Percentiles rank a stretch among this genome's conserved stretches.
Conservation (phyloP, 1,284 basidiomycete species). For the Cryptococcus sp. region DNA sequence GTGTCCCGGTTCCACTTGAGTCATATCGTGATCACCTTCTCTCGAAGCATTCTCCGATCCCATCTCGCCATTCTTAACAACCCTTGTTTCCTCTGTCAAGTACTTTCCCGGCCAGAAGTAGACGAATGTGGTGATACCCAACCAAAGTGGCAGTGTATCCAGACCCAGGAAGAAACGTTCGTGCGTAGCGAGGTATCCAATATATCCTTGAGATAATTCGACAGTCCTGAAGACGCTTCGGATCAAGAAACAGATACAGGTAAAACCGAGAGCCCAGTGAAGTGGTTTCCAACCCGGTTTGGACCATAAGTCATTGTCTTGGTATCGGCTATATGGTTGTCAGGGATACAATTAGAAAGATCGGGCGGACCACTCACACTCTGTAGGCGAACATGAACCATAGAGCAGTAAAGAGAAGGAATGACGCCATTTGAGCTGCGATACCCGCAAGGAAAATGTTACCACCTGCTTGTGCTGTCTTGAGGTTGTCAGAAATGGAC, state of each 20-base stretch:
- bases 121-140: slow-evolving; percentile 53
- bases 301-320: slow-evolving; percentile 53
- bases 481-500: slow-evolving; percentile 32
- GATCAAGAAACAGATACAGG: slow-evolving; percentile 63
- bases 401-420: slow-evolving; percentile 58
- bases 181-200: slow-evolving; percentile 58
- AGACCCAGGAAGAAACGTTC: slow-evolving; percentile 63
- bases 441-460: slow-evolving; percentile 64
- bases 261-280: slow-evolving; percentile 55
- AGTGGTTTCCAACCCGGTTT: slow-evolving; percentile 60
- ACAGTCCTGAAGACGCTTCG: slow-evolving; percentile 64
- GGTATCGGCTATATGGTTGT: slow-evolving; percentile 25
- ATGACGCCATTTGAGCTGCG: slow-evolving; percentile 60
- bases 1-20: too few relatives aligned
- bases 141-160: slow-evolving; percentile 57
- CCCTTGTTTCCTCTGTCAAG: slow-evolving; percentile 20
- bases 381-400: slow-evolving; percentile 59
- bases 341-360: not conserved
- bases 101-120: slow-evolving; percentile 40
- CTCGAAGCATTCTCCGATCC: too few relatives aligned
- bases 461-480: slow-evolving; percentile 30
- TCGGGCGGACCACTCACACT: slow-evolving; percentile 40
- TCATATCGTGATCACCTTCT: too few relatives aligned
- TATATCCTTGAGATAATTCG: slow-evolving; percentile 62
- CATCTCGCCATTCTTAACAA: not conserved